Conservation (phyloP, 306 rosid genomes). For the Cicer bijugum region DNA sequence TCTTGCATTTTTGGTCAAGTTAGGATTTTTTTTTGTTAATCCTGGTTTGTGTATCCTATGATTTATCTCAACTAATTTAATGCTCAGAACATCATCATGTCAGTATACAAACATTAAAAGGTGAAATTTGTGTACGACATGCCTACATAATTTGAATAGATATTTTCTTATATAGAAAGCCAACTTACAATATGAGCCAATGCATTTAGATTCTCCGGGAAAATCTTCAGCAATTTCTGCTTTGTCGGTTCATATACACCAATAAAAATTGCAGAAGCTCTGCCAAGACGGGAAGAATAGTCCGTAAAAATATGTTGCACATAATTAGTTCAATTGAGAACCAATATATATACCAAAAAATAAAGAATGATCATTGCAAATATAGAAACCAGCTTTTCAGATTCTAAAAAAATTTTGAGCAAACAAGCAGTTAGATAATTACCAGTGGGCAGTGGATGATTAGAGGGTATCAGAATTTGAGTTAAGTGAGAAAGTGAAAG, state of each 20-base stretch:
- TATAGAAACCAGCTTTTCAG: no score
- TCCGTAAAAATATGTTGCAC: slow-evolving; percentile 34
- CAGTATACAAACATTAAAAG: background rate
- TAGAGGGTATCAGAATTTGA: no score
- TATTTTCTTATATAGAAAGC: background rate
- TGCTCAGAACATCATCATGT: slow-evolving; percentile 16
- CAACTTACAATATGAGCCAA: slow-evolving; percentile 77
- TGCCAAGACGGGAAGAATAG: slow-evolving; percentile 44
- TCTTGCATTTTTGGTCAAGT: slow-evolving; percentile 9
- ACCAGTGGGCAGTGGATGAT: no score
- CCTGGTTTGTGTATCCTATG: slow-evolving; percentile 25
- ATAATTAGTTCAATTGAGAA: slow-evolving; percentile 25
- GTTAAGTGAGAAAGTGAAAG: no score
- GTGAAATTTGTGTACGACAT: slow-evolving; percentile 27
- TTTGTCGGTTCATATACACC: slow-evolving; percentile 87
- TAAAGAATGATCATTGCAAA: no score
- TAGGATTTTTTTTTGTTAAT: slow-evolving; percentile 5
- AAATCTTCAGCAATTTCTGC: slow-evolving; percentile 59
- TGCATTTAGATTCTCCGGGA: slow-evolving; percentile 76
- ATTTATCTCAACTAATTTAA: slow-evolving; percentile 33
- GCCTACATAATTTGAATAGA: slow-evolving; percentile 6
- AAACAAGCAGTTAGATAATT: no score
- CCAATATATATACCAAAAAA: background rate
- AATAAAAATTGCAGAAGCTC: slow-evolving; percentile 82
- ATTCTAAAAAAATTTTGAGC: no score